A percentile compares a stretch with the other conserved stretches of the same genome.
phyloP scores from a whole-genome alignment of 176 grass and related monocot genomes.

The Ananas comosus region DNA sequence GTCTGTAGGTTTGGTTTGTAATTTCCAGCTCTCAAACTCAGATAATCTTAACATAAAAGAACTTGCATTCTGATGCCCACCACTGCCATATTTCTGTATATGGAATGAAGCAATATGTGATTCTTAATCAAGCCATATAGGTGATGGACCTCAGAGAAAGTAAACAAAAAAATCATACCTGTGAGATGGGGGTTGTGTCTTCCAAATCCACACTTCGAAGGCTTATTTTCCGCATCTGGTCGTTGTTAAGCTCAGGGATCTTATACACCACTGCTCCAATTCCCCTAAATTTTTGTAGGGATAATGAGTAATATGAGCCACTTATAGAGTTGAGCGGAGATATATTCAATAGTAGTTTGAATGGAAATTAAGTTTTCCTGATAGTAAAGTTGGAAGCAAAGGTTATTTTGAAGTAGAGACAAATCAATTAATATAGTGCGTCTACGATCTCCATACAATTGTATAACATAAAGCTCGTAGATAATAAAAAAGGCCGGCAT shows the following conservation, averaged over 20 bases:
- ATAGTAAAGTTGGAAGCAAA: neutral
- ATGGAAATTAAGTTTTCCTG: neutral
- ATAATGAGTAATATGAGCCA: neutral
- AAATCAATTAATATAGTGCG: too few species aligned
- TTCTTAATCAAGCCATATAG: neutral
- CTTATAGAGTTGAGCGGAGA: neutral
- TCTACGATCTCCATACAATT: neutral
- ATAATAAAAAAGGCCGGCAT: neutral
- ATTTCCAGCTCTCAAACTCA: constrained; percentile 81
- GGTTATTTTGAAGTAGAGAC: neutral
- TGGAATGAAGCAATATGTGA: constrained; percentile 14
- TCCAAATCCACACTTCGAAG: constrained; percentile 72
- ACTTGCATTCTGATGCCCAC: constrained; percentile 73
- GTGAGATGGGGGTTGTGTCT: constrained; percentile 68
- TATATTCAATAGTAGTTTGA: neutral
- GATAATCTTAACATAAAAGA: constrained; percentile 62
- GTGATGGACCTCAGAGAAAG: constrained; percentile 6
- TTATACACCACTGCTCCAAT: constrained; percentile 88
- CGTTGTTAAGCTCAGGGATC: constrained; percentile 58
- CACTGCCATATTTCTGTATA: constrained; percentile 64
- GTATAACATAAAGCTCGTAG: neutral
- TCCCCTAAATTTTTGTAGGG: constrained; percentile 35
- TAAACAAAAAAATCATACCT: constrained; percentile 12
- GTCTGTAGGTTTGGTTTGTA: constrained; percentile 1
- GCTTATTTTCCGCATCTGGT: constrained; percentile 72